Evolutionary conservation across 495 filamentous ascomycete genomes (phyloP), one percentile per base, ranked within the genome.

Genomic region (Hapsidospora chrysogenum): DNA sequence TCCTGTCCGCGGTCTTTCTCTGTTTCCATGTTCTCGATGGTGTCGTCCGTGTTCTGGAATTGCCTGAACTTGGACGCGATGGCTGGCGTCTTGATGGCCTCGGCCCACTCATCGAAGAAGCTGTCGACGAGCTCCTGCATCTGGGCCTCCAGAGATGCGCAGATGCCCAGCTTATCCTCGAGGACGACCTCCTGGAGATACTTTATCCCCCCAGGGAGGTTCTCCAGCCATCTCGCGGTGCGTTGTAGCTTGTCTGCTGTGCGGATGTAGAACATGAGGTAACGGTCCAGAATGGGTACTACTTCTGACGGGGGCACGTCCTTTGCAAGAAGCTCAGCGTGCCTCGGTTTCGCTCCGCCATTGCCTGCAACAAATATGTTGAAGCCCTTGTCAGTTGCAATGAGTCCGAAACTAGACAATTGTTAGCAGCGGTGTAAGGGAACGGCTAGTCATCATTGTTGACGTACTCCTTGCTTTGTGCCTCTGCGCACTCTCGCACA

Each of bases 31-130:
- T 57, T 71, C 6, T 80, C 72, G 26, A 83, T 53, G 0, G 63
- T 70, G 7, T 89, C 85, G 31, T 56, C 43, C 0, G 84, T 92
- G 66, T 96, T 96, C 37, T 72, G 77, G 42, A 96, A 96, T 54
- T 93, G 87, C 19, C 66, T 55, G 67, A 96, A 96, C 29, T 68
- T 63, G 43, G 76, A 76, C 11, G 76, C 67, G 6, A 76, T 65
- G 22, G 70, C 63, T 0, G 81, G 80, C 40, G 74, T 61, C 13
- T 70, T 70, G 52, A 94, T 64, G 1, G 80, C 82, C 47, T 87
- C 83, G 11, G 81, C 85, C 87, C 87, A 96, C 50, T 96, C 87
- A 61, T 86, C 89, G 62, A 87, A 93, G 55, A 75, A 96, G n/a
- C 71, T 75, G 39, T 74, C 76, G 8, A 96, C 83, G 0, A 96